Base-by-base conservation (phyloP, 352 stramenopile species). In the Nothophytophthora sp. region DNA sequence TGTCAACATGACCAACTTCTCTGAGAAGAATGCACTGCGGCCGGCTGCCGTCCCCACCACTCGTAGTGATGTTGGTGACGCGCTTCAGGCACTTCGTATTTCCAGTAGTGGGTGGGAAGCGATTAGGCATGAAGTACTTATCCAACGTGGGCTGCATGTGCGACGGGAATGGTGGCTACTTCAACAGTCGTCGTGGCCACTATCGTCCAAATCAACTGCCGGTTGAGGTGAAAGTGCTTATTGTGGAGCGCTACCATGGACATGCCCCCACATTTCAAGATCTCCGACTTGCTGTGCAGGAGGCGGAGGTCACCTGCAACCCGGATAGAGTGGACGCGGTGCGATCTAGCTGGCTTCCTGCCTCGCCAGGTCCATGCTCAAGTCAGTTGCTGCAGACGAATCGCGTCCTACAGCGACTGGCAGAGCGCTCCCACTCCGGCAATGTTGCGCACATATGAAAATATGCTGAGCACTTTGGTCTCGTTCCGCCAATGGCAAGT, bases 61-160 rank as follows among this genome's bases (percentile, higher is more conserved):
- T 4, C 27, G 42, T 7, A 49, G 18, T 19, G 28, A 49, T 11
- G 28, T 40, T 4, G 23, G n/a, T 30, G 30, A 32, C 9, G 42
- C 42, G 1, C 30, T 32, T 7, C 15, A 30, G 13, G 6, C 19
- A 3, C 18, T 49, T 0, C n/a, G n/a, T n/a, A n/a, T n/a, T n/a
- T n/a, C n/a, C n/a, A n/a, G n/a, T n/a, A n/a, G n/a, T n/a, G n/a
- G n/a, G n/a, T n/a, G n/a, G n/a, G n/a, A n/a, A n/a, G n/a, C n/a
- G n/a, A n/a, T n/a, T n/a, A n/a, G n/a, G 51, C n/a, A 33, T 50
- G 15, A 60, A 60, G 22, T 36, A 50, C n/a, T 18, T 60, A 4
- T 60, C 52, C 1, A 49, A 49, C 5, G 22, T 18, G 0, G 43
- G 43, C 1, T 60, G 52, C 15, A 28, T 12, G 1, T 27, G 43